These are phyloP conservation scores for Andrographis paniculata DNA, from an alignment of 305 asterid genomes.

Conservation along the genomic window DNA sequence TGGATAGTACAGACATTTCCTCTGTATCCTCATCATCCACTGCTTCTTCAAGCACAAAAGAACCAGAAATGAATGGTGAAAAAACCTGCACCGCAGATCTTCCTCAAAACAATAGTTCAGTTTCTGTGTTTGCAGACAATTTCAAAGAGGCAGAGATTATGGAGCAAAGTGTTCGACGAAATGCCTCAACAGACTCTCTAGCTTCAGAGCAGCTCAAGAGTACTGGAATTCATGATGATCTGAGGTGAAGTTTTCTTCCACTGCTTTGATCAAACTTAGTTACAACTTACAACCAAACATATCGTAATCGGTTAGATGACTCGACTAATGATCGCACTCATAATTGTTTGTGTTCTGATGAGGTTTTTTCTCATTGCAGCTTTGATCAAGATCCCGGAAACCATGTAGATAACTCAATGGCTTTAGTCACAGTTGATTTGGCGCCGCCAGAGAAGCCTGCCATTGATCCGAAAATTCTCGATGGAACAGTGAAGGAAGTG, in stretches of 20 bases:
- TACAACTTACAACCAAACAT: too few relatives aligned
- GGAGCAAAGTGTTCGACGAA: slow-evolving; percentile 8
- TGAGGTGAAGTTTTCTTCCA: too few relatives aligned
- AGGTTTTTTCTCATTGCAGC: not conserved
- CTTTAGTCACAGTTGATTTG: slow-evolving; percentile 32
- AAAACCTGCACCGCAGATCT: not conserved
- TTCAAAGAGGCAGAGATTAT: slow-evolving; percentile 7
- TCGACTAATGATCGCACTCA: not conserved
- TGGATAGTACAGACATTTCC: slow-evolving; percentile 24
- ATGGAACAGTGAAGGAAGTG: slow-evolving; percentile 51
- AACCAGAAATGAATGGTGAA: not conserved
- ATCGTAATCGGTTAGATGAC: not conserved
- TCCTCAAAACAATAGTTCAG: slow-evolving; percentile 2
- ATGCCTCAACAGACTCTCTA: not conserved
- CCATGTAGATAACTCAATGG: slow-evolving; percentile 36
- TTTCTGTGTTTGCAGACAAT: not conserved
- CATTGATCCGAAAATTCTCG: slow-evolving; percentile 42
- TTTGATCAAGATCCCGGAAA: slow-evolving; percentile 16
- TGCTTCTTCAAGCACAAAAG: slow-evolving; percentile 20
- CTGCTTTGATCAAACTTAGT: too few relatives aligned
- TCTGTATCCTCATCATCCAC: slow-evolving; percentile 11
- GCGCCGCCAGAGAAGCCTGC: slow-evolving; percentile 19
- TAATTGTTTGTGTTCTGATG: not conserved
- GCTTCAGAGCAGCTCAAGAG: not conserved
- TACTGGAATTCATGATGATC: too few relatives aligned